Percentiles rank a stretch among this genome's conserved stretches.
These are phyloP conservation scores for Fusarium sp. DNA, from an alignment of 2,329 filamentous ascomycete genomes.

Conservation along the genomic window DNA sequence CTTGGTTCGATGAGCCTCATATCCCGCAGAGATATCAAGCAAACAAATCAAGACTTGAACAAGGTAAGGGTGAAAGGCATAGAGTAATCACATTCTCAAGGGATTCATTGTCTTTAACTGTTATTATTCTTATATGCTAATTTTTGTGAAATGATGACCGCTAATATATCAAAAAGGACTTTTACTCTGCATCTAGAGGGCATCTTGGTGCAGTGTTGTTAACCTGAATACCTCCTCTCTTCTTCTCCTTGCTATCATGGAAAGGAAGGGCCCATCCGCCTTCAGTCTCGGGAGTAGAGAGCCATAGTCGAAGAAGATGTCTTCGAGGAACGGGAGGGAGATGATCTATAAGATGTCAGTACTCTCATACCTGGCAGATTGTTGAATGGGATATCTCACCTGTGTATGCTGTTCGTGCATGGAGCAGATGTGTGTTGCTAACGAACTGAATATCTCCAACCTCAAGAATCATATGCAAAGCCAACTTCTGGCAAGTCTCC, in stretches of 20 bases:
- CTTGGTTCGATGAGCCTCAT: neutral
- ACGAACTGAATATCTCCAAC: slow-evolving; percentile 90
- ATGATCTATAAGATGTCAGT: slow-evolving; percentile 51
- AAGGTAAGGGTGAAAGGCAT: accelerated
- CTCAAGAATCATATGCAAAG: slow-evolving; percentile 87
- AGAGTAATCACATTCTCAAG: neutral
- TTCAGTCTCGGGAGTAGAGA: slow-evolving; percentile 82
- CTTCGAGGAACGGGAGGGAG: slow-evolving; percentile 75
- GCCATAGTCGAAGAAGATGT: slow-evolving; percentile 86
- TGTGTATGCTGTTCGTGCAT: slow-evolving; percentile 83
- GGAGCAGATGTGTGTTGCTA: slow-evolving; percentile 81
- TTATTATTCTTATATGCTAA: neutral
- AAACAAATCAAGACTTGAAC: neutral
- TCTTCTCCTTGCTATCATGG: slow-evolving; percentile 83
- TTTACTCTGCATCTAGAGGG: slow-evolving; percentile 80
- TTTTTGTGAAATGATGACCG: neutral
- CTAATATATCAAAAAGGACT: slow-evolving; percentile 18
- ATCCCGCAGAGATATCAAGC: neutral
- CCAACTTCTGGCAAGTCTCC: slow-evolving; percentile 75
- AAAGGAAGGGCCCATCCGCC: slow-evolving; percentile 89
- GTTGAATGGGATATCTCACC: slow-evolving; percentile 12
- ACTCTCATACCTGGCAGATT: accelerated
- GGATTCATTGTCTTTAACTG: neutral
- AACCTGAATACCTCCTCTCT: slow-evolving; percentile 89
- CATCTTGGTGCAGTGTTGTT: slow-evolving; percentile 80